A percentile compares a stretch with the other conserved stretches of the same genome.
Evolutionary conservation across 192 early-diverging fungal species (phyloP).

Genomic region (Coemansia sp.): DNA sequence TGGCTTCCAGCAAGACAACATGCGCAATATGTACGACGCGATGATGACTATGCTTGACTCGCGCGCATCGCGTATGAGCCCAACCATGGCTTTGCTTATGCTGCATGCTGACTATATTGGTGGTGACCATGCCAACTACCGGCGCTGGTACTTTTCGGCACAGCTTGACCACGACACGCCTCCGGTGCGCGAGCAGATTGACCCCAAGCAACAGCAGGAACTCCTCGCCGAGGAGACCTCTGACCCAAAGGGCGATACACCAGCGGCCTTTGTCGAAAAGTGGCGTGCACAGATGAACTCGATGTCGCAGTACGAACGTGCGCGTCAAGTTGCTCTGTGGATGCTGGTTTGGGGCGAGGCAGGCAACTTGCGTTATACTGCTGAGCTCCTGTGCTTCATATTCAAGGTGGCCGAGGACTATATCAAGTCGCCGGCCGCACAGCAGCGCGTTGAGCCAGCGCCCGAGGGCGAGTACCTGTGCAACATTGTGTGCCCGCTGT

Average conservation of each 20-base stretch:
- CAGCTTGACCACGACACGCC: slow-evolving; percentile 63
- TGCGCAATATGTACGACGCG: slow-evolving; percentile 74
- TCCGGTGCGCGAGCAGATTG: slow-evolving; percentile 51
- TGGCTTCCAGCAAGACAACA: slow-evolving; percentile 76
- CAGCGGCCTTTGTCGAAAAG: slow-evolving; percentile 57
- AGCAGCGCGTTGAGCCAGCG: slow-evolving; percentile 55
- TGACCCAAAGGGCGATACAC: slow-evolving; percentile 45
- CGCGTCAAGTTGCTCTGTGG: slow-evolving; percentile 72
- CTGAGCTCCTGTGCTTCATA: slow-evolving; percentile 77
- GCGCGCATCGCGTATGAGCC: slow-evolving; percentile 70
- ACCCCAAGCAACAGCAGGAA: slow-evolving; percentile 54
- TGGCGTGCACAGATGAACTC: slow-evolving; percentile 72
- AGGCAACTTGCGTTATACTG: slow-evolving; percentile 68
- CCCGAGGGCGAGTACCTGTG: slow-evolving; percentile 71
- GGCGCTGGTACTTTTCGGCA: slow-evolving; percentile 81
- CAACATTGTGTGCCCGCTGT: slow-evolving; percentile 69
- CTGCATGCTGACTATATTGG: slow-evolving; percentile 80
- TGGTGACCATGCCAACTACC: slow-evolving; percentile 78
- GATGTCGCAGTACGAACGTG: slow-evolving; percentile 69
- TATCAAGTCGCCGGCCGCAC: slow-evolving; percentile 56
- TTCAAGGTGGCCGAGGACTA: slow-evolving; percentile 68
- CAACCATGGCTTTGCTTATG: slow-evolving; percentile 67
- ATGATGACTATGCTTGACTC: slow-evolving; percentile 80
- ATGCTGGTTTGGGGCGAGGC: slow-evolving; percentile 81
- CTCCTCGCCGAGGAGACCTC: slow-evolving; percentile 46